Evolutionary conservation across 2,329 filamentous ascomycete genomes (phyloP), one percentile per base, ranked within the genome.

Genomic region (Botrytis tulipae): DNA sequence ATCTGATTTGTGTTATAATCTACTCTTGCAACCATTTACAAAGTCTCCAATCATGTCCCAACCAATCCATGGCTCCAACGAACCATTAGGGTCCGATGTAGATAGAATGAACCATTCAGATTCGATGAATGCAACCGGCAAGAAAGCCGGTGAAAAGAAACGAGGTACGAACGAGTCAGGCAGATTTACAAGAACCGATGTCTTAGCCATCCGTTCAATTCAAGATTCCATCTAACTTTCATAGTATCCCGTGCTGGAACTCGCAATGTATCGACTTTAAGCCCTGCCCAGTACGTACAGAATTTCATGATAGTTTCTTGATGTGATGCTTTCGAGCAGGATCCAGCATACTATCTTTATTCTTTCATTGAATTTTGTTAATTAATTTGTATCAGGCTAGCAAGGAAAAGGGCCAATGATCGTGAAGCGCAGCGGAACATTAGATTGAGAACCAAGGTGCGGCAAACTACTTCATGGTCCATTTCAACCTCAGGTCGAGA

Each of bases 371-470:
- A 25, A 48, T 18, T 54, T 22, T 54, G 16, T n/a, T 65, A 80
- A 97, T 32, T 42, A 80, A 97, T 93, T 32, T 92, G 93, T 22
- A 92, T 93, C 76, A 94, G 97, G 83, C 88, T 97, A 73, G 93
- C 92, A 48, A 91, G 94, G 81, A 97, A 97, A 85, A 88, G 94
- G 76, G 93, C 93, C 80, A 97, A 97, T 84, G 94, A 97, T 82
- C 89, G 94, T 75, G 93, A 97, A 83, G 94, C 94, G 60, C 94
- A 97, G 83, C 89, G 94, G 68, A 93, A 93, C 60, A 97, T 74
- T 9, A 62, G 65, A 42, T 42, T 40, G 29, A 71, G 68, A 71
- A 73, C 32, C 3, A 73, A 71, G 71, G 71, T 72, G 37, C 29
- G 62, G 32, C 22, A 70, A 61, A 44, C 42, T 35, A 32, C 20